Conservation (phyloP, 2,329 filamentous ascomycete species). For the Aspergillus sp. region DNA sequence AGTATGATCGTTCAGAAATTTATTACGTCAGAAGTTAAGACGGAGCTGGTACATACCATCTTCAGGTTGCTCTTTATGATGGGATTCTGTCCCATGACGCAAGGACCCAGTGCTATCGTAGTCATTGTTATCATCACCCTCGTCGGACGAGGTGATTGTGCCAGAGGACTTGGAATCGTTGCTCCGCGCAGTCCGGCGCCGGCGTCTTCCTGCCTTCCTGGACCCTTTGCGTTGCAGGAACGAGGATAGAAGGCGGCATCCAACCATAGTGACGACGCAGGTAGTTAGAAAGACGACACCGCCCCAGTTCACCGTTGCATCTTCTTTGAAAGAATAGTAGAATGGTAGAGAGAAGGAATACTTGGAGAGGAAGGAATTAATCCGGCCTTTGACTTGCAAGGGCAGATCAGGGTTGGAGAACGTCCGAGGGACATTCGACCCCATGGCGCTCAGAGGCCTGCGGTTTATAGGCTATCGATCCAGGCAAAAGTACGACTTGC, state of each 20-base stretch:
- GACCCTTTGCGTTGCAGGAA: constrained; percentile 22
- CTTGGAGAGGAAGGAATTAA: constrained; percentile 15
- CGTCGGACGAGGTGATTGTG: constrained; percentile 34
- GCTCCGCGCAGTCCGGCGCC: constrained; percentile 19
- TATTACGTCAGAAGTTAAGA: neutral
- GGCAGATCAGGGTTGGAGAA: neutral
- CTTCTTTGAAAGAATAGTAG: constrained; percentile 13
- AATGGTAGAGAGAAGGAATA: constrained; percentile 18
- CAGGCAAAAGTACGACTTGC: constrained; percentile 6
- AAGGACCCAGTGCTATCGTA: constrained; percentile 34
- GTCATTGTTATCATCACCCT: constrained; percentile 36
- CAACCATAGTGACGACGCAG: constrained; percentile 34
- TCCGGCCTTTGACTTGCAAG: too few species aligned
- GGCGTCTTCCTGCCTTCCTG: constrained; percentile 17
- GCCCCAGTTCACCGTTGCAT: constrained; percentile 30
- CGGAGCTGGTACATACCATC: constrained; percentile 25
- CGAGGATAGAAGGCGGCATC: constrained; percentile 33
- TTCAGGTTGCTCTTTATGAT: constrained; percentile 24
- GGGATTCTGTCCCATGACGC: constrained; percentile 23
- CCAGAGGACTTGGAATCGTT: constrained; percentile 23
- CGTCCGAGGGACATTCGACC: constrained; percentile 19
- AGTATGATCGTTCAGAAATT: constrained; percentile 8
- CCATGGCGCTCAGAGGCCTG: neutral
- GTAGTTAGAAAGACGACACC: constrained; percentile 30
- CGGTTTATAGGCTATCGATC: constrained; percentile 6